Evolutionary conservation across 2,329 filamentous ascomycete species (phyloP).

Genomic region (Colletotrichum sp.): DNA sequence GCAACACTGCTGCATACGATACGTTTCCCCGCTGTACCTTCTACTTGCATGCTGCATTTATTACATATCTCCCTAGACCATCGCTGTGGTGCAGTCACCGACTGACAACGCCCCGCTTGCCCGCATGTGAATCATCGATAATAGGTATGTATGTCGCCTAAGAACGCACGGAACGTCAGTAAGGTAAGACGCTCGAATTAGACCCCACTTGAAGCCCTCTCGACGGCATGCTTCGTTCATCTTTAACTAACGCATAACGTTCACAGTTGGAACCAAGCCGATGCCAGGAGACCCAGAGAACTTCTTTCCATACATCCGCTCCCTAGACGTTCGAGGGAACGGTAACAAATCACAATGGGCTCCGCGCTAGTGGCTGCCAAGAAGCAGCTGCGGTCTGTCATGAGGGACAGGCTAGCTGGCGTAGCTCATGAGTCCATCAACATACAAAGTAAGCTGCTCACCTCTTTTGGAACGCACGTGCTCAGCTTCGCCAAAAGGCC

Average conservation of each 20-base stretch:
- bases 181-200: background rate
- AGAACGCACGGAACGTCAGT: background rate
- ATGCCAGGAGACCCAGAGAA: background rate
- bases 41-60: background rate
- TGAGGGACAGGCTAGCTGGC: slow-evolving; percentile 69
- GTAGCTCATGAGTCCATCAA: slow-evolving; percentile 67
- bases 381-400: slow-evolving; percentile 72
- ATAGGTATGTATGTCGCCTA: background rate
- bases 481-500: slow-evolving; percentile 53
- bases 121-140: background rate
- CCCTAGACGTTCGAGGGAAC: background rate
- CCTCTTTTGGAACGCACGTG: background rate
- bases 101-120: background rate
- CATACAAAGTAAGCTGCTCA: slow-evolving; percentile 70
- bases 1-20: background rate
- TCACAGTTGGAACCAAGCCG: background rate
- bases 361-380: slow-evolving; percentile 69
- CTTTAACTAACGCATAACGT: background rate
- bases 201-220: background rate
- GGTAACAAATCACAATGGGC: slow-evolving; percentile 45
- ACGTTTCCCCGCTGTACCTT: background rate
- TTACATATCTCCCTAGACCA: background rate
- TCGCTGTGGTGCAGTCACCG: background rate
- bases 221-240: background rate
- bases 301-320: background rate